phyloP scores from a whole-genome alignment of 192 early-diverging fungal genomes.

The Coemansia brasiliensis region DNA sequence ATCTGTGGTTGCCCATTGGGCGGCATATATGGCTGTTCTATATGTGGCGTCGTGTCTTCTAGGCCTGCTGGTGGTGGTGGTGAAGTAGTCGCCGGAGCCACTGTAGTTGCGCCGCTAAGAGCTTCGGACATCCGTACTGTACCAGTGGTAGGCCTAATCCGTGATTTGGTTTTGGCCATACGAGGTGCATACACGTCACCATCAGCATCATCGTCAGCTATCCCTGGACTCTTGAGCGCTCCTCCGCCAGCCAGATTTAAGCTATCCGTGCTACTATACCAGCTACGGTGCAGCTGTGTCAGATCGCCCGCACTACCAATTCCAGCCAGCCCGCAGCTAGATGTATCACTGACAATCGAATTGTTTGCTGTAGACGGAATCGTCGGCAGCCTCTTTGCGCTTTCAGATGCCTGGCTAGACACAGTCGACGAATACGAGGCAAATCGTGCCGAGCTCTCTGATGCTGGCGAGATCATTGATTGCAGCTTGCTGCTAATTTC shows the following conservation, averaged over 20 bases:
- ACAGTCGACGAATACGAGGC: conserved; percentile 34
- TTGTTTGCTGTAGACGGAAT: conserved; percentile 35
- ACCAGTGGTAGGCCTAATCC: conserved; percentile 21
- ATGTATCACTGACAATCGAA: conserved; percentile 12
- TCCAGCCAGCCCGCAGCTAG: conserved; percentile 1
- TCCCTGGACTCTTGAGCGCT: conserved; percentile 13
- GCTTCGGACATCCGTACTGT: conserved; percentile 5
- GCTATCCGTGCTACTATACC: conserved; percentile 55
- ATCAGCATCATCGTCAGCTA: conserved; percentile 7
- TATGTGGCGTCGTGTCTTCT: not conserved
- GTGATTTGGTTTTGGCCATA: conserved; percentile 32
- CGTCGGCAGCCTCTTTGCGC: conserved; percentile 18
- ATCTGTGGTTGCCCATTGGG: not conserved
- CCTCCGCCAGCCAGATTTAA: conserved; percentile 38
- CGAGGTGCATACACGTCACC: conserved; percentile 23
- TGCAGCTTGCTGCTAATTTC: conserved; percentile 21
- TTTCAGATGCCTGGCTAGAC: conserved; percentile 33
- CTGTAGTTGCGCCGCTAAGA: not conserved
- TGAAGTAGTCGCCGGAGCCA: conserved; percentile 2
- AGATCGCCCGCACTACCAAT: conserved; percentile 35
- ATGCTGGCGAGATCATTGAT: conserved; percentile 42
- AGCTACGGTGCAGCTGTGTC: conserved; percentile 41
- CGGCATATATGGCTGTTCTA: not conserved
- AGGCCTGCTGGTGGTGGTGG: conserved; percentile 10
- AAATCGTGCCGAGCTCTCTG: conserved; percentile 39